A percentile compares a stretch with the other conserved stretches of the same genome.
These are phyloP conservation scores for Malassezia restricta DNA, from an alignment of 1,284 basidiomycete species.

Conservation along the genomic window DNA sequence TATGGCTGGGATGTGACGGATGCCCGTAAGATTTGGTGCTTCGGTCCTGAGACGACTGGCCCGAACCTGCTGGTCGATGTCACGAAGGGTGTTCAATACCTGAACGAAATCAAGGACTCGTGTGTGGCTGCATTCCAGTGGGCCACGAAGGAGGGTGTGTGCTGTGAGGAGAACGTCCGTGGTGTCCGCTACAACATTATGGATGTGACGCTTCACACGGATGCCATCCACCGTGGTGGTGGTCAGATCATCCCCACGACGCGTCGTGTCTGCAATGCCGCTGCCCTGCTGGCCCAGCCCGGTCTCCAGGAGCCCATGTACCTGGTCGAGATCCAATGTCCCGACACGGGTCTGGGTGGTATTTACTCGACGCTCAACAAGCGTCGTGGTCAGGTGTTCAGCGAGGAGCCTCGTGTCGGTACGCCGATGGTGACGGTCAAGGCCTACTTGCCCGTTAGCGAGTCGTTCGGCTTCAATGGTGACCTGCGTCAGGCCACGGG, in stretches of 20 bases:
- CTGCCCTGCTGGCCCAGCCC: constrained; percentile 79
- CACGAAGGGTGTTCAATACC: constrained; percentile 78
- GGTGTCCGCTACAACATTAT: constrained; percentile 91
- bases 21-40: constrained; percentile 99
- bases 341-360: constrained; percentile 93
- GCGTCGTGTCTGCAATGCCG: constrained; percentile 92
- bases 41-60: constrained; percentile 95
- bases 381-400: constrained; percentile 96
- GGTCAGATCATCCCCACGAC: constrained; percentile 93
- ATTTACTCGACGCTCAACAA: constrained; percentile 89
- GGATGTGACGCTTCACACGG: constrained; percentile 92
- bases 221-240: constrained; percentile 99
- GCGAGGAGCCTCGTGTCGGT: constrained; percentile 89
- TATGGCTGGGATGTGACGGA: constrained; percentile 98
- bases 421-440: constrained; percentile 99
- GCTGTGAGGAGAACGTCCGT: constrained; percentile 96
- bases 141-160: constrained; percentile 77
- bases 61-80: constrained; percentile 94
- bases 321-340: constrained; percentile 96
- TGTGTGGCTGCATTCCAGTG: constrained; percentile 99
- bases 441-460: constrained; percentile 89
- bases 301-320: constrained; percentile 94
- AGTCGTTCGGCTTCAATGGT: constrained; percentile 98
- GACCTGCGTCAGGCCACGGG: constrained; percentile 82
- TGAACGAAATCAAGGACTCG: constrained; percentile 95